Evolutionary conservation across 495 filamentous ascomycete species (phyloP), one percentile per base, ranked within the genome.

Genomic region (Jackrogersella minutella): DNA sequence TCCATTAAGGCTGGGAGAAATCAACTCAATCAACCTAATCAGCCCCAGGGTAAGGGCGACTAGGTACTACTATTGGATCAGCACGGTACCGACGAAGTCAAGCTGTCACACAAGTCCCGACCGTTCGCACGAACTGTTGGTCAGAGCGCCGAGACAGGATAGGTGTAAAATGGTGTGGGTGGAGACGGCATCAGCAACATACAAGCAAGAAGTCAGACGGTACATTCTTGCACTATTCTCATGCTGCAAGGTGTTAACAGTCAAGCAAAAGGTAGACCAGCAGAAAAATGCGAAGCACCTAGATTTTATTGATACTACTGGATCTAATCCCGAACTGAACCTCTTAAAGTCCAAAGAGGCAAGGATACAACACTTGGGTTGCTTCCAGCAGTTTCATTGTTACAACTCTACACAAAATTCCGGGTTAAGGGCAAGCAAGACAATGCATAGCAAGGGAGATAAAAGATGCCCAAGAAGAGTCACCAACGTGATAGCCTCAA

Each of bases 121-220:
- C 58, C 53, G 66, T 57, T 72, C 60, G 69, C 69, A 77, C 70
- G 77, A 80, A 80, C 79, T 64, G 64, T 43, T 81, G 79, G 74
- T 64, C 77, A 74, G 63, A 73, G 79, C 78, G 74, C 64, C 66
- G 68, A 76, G 66, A 75, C 72, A 74, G 39, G 26, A 57, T 13
- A 46, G 8, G 14, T 22, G 36, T 46, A 50, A n/a, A 44, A 13
- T 8, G 26, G 52, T 50, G 54, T 31, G 41, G 21, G 60, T 56
- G 39, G 60, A 36, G 36, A 61, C 28, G 16, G 30, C 22, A 47
- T 57, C 8, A 39, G 28, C 41, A 53, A 52, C 39, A 16, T 24
- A 43, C 8, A 8, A 30, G 34, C 44, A 33, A 39, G n/a, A 31
- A 43, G 37, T 54, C 56, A 46, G 36, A 60, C 47, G 34, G 17